Evolutionary conservation across 2,329 filamentous ascomycete genomes (phyloP), one percentile per base, ranked within the genome.

Genomic region (Fusarium torulosum): DNA sequence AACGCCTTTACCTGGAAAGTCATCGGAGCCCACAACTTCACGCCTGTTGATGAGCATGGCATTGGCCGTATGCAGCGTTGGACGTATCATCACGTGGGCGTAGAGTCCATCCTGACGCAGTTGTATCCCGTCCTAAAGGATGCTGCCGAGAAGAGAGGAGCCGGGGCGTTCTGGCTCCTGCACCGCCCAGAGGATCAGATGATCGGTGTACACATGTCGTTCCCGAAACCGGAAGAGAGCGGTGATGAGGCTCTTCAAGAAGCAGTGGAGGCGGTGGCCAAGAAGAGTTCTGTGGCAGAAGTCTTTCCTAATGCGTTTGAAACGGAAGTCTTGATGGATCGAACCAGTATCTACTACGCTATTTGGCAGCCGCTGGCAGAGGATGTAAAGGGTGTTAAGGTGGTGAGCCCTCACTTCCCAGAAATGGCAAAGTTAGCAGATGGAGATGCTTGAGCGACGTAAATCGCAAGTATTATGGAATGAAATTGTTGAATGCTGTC

Each of bases 61-160:
- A 55, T 71, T 2, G 66, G 69, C 0, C 69, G 69, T 7, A 60
- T 71, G 10, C 69, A 71, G 20, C 69, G 69, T 7, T 71, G 69
- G 69, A 37, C 54, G 5, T 70, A 70, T 10, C 46, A 66, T 4
- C 40, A 42, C 14, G 46, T 60, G 1, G 53, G 52, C 5, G 66
- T 63, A 0, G 63, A 59, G 6, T 49, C 55, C 4, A 54, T 70
- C 9, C 10, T 71, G n/a, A 64, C 37, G 3, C 66, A 71, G 41
- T 29, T 63, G 14, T 71, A 72, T n/a, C 69, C 69, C 1, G 50
- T 60, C 4, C 23, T 71, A 1, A 72, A 57, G 8, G 66, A 68
- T 14, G 63, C 46, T 1, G 69, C 69, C 2, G 53, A 66, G 38
- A 63, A 56, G 4, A 59, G 57, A 7, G 60, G 55, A 4, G 69